Percentiles rank a stretch among this genome's conserved stretches.
Evolutionary conservation across 495 filamentous ascomycete species (phyloP).

Genomic region (Hypoxylon crocopeplum): DNA sequence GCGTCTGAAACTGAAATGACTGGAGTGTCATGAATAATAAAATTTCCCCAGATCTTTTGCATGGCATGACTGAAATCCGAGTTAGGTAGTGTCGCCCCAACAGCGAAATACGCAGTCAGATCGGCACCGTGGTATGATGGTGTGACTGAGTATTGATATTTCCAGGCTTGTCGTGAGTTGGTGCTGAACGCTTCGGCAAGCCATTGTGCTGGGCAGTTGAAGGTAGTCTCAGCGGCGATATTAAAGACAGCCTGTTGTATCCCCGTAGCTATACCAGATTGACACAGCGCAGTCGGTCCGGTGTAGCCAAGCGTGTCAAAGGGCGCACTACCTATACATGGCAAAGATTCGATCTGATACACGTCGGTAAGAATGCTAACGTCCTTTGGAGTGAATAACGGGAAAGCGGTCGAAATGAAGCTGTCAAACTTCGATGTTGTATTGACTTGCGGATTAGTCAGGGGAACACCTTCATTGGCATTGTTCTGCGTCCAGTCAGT

Average conservation of each 20-base stretch:
- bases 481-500: conserved; percentile 30
- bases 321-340: conserved; percentile 4
- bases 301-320: conserved; percentile 31
- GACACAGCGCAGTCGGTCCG: conserved; percentile 31
- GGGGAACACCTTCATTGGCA: conserved; percentile 40
- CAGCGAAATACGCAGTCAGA: conserved; percentile 55
- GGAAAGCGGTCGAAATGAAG: conserved; percentile 29
- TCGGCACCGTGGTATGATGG: conserved; percentile 65
- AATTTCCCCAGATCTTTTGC: conserved; percentile 59
- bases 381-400: conserved; percentile 33
- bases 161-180: conserved; percentile 50
- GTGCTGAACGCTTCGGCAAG: conserved; percentile 63
- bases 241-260: conserved; percentile 50
- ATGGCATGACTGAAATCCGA: conserved; percentile 43
- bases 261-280: conserved; percentile 33
- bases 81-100: conserved; percentile 40
- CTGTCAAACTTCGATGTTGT: conserved; percentile 19
- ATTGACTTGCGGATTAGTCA: conserved; percentile 30
- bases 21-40: conserved; percentile 60
- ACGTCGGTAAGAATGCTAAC: conserved; percentile 12
- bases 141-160: conserved; percentile 69
- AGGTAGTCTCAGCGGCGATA: conserved; percentile 66
- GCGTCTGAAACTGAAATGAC: conserved; percentile 50
- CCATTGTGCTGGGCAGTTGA: conserved; percentile 70
- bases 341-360: conserved; percentile 26